These are phyloP conservation scores for Suillus subalutaceus DNA, from an alignment of 768 basidiomycete genomes.

Conservation along the genomic window DNA sequence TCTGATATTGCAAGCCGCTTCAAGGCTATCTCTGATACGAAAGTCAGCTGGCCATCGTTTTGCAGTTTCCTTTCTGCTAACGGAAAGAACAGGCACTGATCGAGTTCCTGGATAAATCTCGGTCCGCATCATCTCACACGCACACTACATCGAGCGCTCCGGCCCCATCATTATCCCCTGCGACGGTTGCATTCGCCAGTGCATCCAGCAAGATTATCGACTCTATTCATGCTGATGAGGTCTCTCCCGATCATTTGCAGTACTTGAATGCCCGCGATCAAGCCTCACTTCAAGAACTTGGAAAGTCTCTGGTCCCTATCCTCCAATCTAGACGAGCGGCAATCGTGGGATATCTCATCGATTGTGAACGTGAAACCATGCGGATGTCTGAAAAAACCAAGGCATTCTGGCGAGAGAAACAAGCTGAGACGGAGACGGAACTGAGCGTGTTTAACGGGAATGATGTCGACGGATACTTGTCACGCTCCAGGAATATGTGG, in stretches of 20 bases:
- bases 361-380: conserved; percentile 50
- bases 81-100: conserved; percentile 58
- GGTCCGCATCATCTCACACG: conserved; percentile 67
- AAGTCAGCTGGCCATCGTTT: conserved; percentile 42
- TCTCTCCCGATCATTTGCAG: conserved; percentile 63
- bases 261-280: conserved; percentile 62
- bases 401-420: conserved; percentile 62
- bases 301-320: conserved; percentile 42
- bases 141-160: conserved; percentile 73
- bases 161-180: conserved; percentile 76
- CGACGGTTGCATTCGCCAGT: conserved; percentile 69
- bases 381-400: conserved; percentile 65
- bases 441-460: conserved; percentile 52
- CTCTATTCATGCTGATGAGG: conserved; percentile 63
- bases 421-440: conserved; percentile 44
- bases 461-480: conserved; percentile 53
- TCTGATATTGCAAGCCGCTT: conserved; percentile 77
- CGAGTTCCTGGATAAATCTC: conserved; percentile 83
- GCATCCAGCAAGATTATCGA: conserved; percentile 37
- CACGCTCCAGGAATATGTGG: conserved; percentile 55
- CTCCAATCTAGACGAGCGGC: conserved; percentile 52
- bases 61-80: not conserved
- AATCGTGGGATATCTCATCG: conserved; percentile 51
- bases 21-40: conserved; percentile 76
- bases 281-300: conserved; percentile 51